Conservation (phyloP, 1,284 basidiomycete genomes). For the Cutaneotrichosporon curvatum region DNA sequence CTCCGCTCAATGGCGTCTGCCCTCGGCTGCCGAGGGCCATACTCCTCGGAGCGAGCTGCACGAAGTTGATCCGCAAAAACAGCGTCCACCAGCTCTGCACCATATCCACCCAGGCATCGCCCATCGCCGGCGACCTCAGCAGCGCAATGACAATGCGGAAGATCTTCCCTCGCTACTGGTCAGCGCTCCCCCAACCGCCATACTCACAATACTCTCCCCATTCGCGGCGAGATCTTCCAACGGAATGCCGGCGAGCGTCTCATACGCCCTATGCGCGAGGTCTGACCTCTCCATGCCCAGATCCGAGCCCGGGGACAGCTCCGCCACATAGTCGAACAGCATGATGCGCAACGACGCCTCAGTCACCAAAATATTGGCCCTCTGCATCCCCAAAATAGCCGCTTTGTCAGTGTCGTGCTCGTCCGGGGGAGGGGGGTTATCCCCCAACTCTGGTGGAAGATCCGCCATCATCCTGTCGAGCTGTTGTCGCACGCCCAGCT, state of each 20-base stretch:
- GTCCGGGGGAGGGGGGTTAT: too few relatives aligned
- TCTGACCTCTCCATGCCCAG: slow-evolving; percentile 15
- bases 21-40: not conserved
- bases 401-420: too few relatives aligned
- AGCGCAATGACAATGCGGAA: slow-evolving; percentile 23
- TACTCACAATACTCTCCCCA: slow-evolving; percentile 29
- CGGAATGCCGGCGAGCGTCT: slow-evolving; percentile 25
- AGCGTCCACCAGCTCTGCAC: slow-evolving; percentile 26
- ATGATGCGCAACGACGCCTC: slow-evolving; percentile 21
- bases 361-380: slow-evolving; percentile 27
- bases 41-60: slow-evolving; percentile 20
- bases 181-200: not conserved
- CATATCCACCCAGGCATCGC: slow-evolving; percentile 17
- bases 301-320: slow-evolving; percentile 19
- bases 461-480: slow-evolving; percentile 2
- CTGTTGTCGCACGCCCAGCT: not conserved
- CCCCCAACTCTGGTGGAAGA: slow-evolving; percentile 1
- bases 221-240: slow-evolving; percentile 29
- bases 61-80: slow-evolving; percentile 24
- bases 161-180: slow-evolving; percentile 23
- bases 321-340: slow-evolving; percentile 24
- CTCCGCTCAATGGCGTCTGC: too few relatives aligned
- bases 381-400: slow-evolving; percentile 12
- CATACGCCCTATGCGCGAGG: slow-evolving; percentile 21
- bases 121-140: slow-evolving; percentile 16